Evolutionary conservation across 129 eudicot species (phyloP).

Genomic region (Flaveria sonorensis): DNA sequence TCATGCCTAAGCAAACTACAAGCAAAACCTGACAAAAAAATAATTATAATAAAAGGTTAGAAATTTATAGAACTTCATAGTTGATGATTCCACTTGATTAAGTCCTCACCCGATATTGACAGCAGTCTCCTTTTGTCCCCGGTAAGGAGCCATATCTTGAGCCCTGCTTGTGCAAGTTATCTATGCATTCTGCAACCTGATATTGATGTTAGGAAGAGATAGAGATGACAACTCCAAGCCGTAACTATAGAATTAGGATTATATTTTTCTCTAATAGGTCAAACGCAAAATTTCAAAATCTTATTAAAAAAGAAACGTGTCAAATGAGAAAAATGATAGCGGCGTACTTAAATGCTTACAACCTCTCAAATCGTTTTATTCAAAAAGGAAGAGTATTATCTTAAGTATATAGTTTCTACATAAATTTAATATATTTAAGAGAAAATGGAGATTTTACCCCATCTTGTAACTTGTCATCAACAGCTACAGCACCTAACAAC

Average conservation of each 20-base stretch:
- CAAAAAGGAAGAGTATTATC: neutral
- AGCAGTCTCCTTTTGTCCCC: conserved; percentile 70
- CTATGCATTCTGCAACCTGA: conserved; percentile 68
- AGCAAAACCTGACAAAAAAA: conserved; percentile 45
- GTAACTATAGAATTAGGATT: neutral
- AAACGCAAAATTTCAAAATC: neutral
- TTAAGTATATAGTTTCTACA: neutral
- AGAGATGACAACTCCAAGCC: neutral
- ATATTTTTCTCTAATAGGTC: neutral
- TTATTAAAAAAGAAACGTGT: neutral
- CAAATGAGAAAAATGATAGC: neutral
- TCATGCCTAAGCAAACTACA: conserved; percentile 65
- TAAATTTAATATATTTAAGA: neutral
- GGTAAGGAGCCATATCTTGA: conserved; percentile 61
- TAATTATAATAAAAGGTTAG: neutral
- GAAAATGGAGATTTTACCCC: conserved; percentile 40
- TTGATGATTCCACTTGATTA: neutral
- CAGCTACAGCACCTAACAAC: conserved; percentile 56
- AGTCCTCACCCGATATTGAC: conserved; percentile 56
- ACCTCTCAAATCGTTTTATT: neutral
- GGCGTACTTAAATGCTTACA: neutral
- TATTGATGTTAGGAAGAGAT: conserved; percentile 10
- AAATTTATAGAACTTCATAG: neutral
- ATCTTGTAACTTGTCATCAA: conserved; percentile 57
- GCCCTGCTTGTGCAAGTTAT: conserved; percentile 64